Percentiles rank a stretch among this genome's conserved stretches.
Conservation (phyloP, 139 green algal genomes). For the Zygnema cylindricum region DNA sequence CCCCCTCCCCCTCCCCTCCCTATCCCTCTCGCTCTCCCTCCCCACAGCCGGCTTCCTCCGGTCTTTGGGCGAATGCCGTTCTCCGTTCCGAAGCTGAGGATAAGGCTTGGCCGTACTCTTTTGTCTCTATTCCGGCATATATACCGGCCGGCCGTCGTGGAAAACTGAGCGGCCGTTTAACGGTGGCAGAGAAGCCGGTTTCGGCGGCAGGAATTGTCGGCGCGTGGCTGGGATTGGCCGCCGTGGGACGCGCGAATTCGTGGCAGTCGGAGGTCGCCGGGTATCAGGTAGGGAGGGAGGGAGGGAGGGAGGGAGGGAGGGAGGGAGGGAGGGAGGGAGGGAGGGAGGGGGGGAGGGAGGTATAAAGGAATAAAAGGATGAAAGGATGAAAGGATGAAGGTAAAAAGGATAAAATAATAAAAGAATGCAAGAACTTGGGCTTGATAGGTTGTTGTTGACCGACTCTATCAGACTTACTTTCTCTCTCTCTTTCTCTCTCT, state of each 20-base stretch:
- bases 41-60: neutral
- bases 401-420: too few relatives aligned
- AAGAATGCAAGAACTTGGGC: too few relatives aligned
- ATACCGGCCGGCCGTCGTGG: neutral
- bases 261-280: neutral
- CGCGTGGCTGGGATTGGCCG: neutral
- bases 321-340: too few relatives aligned
- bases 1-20: too few relatives aligned
- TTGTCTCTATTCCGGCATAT: neutral
- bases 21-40: too few relatives aligned
- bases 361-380: too few relatives aligned
- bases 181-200: neutral
- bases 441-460: too few relatives aligned
- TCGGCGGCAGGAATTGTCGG: neutral
- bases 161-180: neutral
- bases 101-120: neutral
- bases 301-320: too few relatives aligned
- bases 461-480: too few relatives aligned
- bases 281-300: neutral
- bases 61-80: neutral
- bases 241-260: neutral
- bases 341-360: too few relatives aligned
- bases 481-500: too few relatives aligned
- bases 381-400: too few relatives aligned
- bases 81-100: neutral